Evolutionary conservation across 306 rosid genomes (phyloP).

Genomic region (Sindora glabra): DNA sequence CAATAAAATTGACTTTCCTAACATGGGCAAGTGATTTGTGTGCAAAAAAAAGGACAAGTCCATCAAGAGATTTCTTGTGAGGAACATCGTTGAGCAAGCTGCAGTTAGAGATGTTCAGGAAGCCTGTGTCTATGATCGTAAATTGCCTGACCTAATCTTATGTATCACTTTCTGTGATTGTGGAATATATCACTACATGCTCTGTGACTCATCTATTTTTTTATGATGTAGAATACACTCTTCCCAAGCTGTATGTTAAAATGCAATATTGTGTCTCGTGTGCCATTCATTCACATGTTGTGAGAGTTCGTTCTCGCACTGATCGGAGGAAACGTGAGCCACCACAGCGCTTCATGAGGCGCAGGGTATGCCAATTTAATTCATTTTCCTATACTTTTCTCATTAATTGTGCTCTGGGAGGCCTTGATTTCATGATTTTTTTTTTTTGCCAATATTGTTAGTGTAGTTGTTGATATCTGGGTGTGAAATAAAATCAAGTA

Average conservation of each 20-base stretch:
- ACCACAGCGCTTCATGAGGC: conserved; percentile 77
- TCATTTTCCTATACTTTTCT: not conserved
- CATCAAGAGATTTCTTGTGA: conserved; percentile 68
- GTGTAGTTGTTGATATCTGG: too few relatives aligned
- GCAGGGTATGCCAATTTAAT: conserved; percentile 42
- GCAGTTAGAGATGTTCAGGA: conserved; percentile 97
- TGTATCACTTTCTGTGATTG: not conserved
- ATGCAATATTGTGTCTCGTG: conserved; percentile 97
- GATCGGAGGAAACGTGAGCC: conserved; percentile 87
- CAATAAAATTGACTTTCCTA: not conserved
- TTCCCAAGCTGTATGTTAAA: conserved; percentile 92
- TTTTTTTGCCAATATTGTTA: too few relatives aligned
- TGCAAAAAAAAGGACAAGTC: conserved; percentile 43
- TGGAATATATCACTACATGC: not conserved
- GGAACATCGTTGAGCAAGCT: conserved; percentile 98
- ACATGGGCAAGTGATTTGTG: not conserved
- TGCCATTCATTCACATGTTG: conserved; percentile 95
- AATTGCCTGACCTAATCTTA: not conserved
- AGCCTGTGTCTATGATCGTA: conserved; percentile 90
- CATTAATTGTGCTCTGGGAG: not conserved
- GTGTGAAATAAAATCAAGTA: too few relatives aligned
- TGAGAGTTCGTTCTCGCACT: conserved; percentile 82
- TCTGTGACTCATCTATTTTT: not conserved
- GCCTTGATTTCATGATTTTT: not conserved
- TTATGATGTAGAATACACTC: conserved; percentile 54